A percentile compares a stretch with the other conserved stretches of the same genome.
Conservation (phyloP, 2,329 filamentous ascomycete genomes). For the Chaetomium strumarium region DNA sequence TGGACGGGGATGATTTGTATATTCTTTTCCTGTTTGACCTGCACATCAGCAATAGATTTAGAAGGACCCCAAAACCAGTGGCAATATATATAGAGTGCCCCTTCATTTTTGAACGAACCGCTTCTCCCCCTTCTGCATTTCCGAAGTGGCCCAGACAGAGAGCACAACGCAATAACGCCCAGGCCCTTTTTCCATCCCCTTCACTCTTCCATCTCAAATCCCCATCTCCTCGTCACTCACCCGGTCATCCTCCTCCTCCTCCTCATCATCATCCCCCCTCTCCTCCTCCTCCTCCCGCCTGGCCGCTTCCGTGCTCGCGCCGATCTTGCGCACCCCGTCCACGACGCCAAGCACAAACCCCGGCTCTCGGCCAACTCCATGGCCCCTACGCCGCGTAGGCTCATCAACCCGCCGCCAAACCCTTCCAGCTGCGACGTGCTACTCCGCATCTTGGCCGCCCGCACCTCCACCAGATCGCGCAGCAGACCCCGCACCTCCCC, state of each 20-base stretch:
- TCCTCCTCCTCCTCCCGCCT: slow-evolving; percentile 72
- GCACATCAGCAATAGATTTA: too few relatives aligned
- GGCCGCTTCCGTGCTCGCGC: slow-evolving; percentile 70
- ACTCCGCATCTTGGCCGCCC: slow-evolving; percentile 80
- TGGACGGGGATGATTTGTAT: too few relatives aligned
- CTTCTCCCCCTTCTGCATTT: background rate
- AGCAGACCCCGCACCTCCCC: slow-evolving; percentile 70
- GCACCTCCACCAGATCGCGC: slow-evolving; percentile 77
- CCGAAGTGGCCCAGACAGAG: background rate
- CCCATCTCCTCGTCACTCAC: slow-evolving; percentile 50
- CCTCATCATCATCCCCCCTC: slow-evolving; percentile 44
- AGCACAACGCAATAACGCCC: background rate
- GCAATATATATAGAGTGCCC: too few relatives aligned
- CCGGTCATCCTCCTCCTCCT: slow-evolving; percentile 41
- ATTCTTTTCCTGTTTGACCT: too few relatives aligned
- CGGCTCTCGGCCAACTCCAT: slow-evolving; percentile 89
- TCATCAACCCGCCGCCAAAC: slow-evolving; percentile 65
- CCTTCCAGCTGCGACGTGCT: slow-evolving; percentile 67
- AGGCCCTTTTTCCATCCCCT: background rate
- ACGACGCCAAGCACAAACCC: slow-evolving; percentile 78
- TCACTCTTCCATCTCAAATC: slow-evolving; percentile 18
- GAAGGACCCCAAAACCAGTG: too few relatives aligned
- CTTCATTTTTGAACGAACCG: background rate
- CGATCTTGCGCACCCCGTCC: slow-evolving; percentile 79
- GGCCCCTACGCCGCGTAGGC: slow-evolving; percentile 69